A percentile compares a stretch with the other conserved stretches of the same genome.
Conservation (phyloP, 169 alveolate species). For the Besnoitia besnoiti region DNA sequence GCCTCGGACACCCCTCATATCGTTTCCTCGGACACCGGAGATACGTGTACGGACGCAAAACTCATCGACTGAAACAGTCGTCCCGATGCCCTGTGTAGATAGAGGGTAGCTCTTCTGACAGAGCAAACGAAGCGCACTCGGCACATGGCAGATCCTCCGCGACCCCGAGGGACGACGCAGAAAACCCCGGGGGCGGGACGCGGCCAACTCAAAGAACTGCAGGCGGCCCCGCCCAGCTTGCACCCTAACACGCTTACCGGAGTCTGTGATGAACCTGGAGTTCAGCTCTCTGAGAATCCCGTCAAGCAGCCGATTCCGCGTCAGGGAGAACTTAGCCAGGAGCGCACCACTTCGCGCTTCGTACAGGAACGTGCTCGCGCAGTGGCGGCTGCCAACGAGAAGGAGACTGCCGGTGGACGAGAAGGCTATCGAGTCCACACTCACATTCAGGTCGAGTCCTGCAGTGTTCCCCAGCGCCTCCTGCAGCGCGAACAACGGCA, state of each 20-base stretch:
- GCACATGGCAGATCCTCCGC: no score
- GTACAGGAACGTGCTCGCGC: slow-evolving; percentile 73
- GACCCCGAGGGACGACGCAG: no score
- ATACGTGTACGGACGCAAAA: no score
- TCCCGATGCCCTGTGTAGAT: no score
- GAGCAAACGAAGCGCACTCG: no score
- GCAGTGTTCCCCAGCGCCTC: slow-evolving; percentile 55
- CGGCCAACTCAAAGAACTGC: no score
- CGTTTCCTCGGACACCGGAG: no score
- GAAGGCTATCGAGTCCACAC: slow-evolving; percentile 73
- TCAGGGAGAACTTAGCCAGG: slow-evolving; percentile 66
- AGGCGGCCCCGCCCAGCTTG: no score
- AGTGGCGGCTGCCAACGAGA: slow-evolving; percentile 70
- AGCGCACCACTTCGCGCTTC: slow-evolving; percentile 60
- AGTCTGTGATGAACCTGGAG: slow-evolving; percentile 58
- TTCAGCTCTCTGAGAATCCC: slow-evolving; percentile 74
- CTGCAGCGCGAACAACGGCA: slow-evolving; percentile 31
- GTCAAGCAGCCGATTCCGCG: slow-evolving; percentile 70
- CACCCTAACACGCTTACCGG: slow-evolving; percentile 53
- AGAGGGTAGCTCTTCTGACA: no score
- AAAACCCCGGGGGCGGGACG: no score
- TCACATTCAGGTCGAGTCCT: slow-evolving; percentile 71
- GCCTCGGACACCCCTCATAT: no score
- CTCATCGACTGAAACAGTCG: no score
- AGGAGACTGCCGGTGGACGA: slow-evolving; percentile 73